These are phyloP conservation scores for Pythium biforme DNA, from an alignment of 352 stramenopile species.

Conservation along the genomic window DNA sequence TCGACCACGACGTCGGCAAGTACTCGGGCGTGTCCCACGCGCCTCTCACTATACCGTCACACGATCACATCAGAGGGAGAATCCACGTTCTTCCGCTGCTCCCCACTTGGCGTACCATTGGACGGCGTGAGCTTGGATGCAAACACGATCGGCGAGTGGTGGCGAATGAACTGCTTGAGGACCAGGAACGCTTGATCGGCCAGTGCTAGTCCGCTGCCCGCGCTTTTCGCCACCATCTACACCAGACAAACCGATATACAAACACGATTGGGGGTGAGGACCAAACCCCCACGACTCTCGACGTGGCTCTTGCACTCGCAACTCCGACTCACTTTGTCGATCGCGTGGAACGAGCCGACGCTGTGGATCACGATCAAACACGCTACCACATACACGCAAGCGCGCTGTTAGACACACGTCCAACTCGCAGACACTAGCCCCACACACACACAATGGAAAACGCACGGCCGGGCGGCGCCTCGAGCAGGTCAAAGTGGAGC, in stretches of 20 bases:
- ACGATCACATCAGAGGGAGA: no score
- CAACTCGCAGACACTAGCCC: not conserved
- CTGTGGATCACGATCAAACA: constrained; percentile 61
- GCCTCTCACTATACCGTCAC: constrained; percentile 21
- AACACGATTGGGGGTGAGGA: no score
- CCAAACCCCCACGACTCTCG: no score
- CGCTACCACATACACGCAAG: constrained; percentile 25
- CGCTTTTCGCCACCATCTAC: constrained; percentile 55
- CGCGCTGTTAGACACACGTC: not conserved
- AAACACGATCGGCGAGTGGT: constrained; percentile 72
- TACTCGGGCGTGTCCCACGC: constrained; percentile 53
- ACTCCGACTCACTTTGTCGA: constrained; percentile 46
- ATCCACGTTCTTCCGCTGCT: no score
- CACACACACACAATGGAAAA: not conserved
- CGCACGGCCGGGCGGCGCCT: constrained; percentile 46
- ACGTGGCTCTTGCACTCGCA: no score
- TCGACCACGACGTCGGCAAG: constrained; percentile 63
- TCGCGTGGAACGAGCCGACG: constrained; percentile 59
- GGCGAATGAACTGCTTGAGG: constrained; percentile 64
- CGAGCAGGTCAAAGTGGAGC: constrained; percentile 60
- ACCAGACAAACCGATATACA: no score
- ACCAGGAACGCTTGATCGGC: constrained; percentile 63
- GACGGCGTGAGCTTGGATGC: constrained; percentile 40
- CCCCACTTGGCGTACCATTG: no score
- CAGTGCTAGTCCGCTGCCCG: constrained; percentile 52